Evolutionary conservation across 805 yeast species (phyloP), one percentile per base, ranked within the genome.

Genomic region (Ogataea dorogensis): DNA sequence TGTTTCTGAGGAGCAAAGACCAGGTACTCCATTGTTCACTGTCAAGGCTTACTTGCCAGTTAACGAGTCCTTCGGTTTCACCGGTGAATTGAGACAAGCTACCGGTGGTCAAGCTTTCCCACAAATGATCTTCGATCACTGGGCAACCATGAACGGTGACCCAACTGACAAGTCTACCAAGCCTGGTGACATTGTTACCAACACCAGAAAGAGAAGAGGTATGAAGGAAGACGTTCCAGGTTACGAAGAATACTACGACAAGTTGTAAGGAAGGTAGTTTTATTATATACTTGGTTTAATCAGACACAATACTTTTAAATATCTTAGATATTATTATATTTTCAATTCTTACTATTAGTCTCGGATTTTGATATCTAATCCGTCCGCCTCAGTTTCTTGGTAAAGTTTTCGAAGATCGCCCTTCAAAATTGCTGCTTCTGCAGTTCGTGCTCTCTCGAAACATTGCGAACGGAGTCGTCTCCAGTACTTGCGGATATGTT

Each of bases 91-190:
- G 68, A 87, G 98, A 81, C 97, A 91, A 78, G 96, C 98, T 67
- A 91, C 98, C 66, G 97, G 96, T 86, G 98, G 98, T 74, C 98
- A 91, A 81, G 98, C 98, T 72, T 91, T 91, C 98, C 98, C 98
- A 76, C 98, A 91, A 79, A 80, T 93, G 95, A 94, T 93, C 72
- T 93, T 91, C 75, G 98, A 93, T 73, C 98, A 91, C 73, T 91
- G 98, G 98, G 76, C 87, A 55, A 71, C 86, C 61, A 75, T 93
- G 78, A 64, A 67, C 58, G 95, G 96, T 72, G 93, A 88, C 73
- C 95, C 95, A 68, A 73, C 84, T 56, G 98, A 91, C 74, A 81
- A 89, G 67, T 56, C 81, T 61, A 53, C 79, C 49, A 76, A 76
- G 67, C 77, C 80, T 50, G 81, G 81, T 74, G 67, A 67, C 44